Evolutionary conservation across 441 rosid genomes (phyloP).

Genomic region (Capsella rubella): DNA sequence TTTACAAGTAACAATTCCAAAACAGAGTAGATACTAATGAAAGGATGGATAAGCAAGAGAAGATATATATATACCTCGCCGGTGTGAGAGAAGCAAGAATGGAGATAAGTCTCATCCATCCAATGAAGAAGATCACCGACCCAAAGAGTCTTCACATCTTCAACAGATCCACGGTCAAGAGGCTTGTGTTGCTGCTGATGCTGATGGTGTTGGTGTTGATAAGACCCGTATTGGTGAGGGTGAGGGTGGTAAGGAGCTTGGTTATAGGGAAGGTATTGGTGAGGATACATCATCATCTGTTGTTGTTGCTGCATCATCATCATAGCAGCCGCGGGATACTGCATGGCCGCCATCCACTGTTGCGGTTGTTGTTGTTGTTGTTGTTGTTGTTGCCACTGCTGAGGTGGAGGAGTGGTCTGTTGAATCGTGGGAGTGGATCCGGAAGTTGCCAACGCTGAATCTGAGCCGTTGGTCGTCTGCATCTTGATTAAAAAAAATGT

Average conservation of each 20-base stretch:
- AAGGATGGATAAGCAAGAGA: background rate
- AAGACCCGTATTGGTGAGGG: conserved; percentile 34
- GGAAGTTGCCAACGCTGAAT: conserved; percentile 49
- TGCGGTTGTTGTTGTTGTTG: conserved; percentile 45
- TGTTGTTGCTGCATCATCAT: conserved; percentile 88
- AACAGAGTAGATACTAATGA: conserved; percentile 16
- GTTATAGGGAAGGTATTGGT: conserved; percentile 65
- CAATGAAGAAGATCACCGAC: conserved; percentile 78
- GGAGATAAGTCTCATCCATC: conserved; percentile 84
- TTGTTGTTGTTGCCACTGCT: conserved; percentile 46
- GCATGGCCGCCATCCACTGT: conserved; percentile 73
- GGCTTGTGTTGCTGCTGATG: conserved; percentile 47
- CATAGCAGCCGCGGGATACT: conserved; percentile 72
- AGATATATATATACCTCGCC: conserved; percentile 55
- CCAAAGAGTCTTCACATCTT: conserved; percentile 77
- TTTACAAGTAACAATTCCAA: conserved; percentile 1
- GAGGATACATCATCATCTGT: conserved; percentile 81
- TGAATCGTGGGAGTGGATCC: conserved; percentile 47
- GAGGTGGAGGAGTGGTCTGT: conserved; percentile 41
- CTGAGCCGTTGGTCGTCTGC: conserved; percentile 72
- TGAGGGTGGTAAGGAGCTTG: conserved; percentile 55
- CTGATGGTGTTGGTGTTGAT: conserved; percentile 42
- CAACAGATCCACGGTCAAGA: conserved; percentile 55
- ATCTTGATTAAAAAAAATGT: conserved; percentile 45
- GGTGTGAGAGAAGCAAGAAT: conserved; percentile 64